These are phyloP conservation scores for Avena sativa DNA, from an alignment of 176 grass and related monocot genomes.

Conservation along the genomic window DNA sequence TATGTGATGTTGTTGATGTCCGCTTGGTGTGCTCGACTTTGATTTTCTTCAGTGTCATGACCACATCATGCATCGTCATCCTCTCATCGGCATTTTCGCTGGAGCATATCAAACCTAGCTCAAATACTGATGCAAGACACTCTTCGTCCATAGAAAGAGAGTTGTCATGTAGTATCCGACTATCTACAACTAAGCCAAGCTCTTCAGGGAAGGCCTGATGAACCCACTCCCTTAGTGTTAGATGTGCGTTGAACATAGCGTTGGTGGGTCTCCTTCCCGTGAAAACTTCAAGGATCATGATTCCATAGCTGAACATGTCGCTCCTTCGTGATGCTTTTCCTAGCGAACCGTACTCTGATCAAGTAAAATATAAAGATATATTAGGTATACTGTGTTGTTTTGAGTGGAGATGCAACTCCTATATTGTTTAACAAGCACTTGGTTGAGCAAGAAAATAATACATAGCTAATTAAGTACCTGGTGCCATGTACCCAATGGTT, in stretches of 20 bases:
- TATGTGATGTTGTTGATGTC: too few relatives aligned
- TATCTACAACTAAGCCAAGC: not conserved
- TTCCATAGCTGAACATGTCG: too few relatives aligned
- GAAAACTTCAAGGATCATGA: not conserved
- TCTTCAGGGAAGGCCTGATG: not conserved
- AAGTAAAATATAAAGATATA: not conserved
- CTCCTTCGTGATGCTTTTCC: too few relatives aligned
- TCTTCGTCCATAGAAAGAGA: not conserved
- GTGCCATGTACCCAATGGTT: too few relatives aligned
- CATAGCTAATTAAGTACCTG: too few relatives aligned
- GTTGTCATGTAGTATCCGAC: not conserved
- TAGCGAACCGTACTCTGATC: not conserved
- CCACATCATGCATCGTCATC: not conserved
- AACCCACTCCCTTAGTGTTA: not conserved
- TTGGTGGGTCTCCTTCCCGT: not conserved
- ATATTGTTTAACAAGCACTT: too few relatives aligned
- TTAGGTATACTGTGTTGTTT: too few relatives aligned
- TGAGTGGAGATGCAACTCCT: too few relatives aligned
- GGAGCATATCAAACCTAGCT: not conserved
- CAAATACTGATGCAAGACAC: not conserved
- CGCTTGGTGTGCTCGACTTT: not conserved
- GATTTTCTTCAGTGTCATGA: too few relatives aligned
- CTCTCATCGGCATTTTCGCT: not conserved
- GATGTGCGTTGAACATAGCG: not conserved
- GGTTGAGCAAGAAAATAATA: too few relatives aligned